These are phyloP conservation scores for Trichoderma koningiopsis DNA, from an alignment of 2,329 filamentous ascomycete genomes.

Conservation along the genomic window DNA sequence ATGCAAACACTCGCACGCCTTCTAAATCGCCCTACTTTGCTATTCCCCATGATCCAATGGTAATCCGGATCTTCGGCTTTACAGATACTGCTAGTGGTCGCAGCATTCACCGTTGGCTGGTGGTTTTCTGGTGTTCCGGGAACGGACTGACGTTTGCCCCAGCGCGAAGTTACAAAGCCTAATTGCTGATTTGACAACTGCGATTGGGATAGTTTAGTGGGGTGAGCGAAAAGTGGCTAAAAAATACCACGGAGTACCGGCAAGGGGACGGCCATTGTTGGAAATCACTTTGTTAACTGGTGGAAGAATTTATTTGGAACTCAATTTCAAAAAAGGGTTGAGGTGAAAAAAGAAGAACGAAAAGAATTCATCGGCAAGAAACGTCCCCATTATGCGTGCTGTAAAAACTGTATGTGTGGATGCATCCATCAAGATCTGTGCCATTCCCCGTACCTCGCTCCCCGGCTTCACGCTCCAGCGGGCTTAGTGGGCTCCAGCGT, in stretches of 20 bases:
- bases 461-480: constrained; percentile 4
- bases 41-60: neutral
- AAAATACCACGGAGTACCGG: neutral
- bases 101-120: neutral
- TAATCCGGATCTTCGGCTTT: constrained; percentile 16
- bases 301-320: neutral
- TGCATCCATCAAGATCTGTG: neutral
- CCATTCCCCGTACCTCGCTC: constrained; percentile 1
- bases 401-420: neutral
- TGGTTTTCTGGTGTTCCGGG: constrained; percentile 1
- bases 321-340: neutral
- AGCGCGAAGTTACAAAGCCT: constrained; percentile 15
- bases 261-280: neutral
- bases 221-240: constrained; percentile 8
- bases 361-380: neutral
- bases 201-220: constrained; percentile 24
- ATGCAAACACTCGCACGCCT: neutral
- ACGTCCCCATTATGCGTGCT: neutral
- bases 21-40: neutral
- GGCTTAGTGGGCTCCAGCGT: neutral
- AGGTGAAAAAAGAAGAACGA: neutral
- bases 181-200: constrained; percentile 18
- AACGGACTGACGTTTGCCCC: neutral
- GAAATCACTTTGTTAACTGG: neutral
- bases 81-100: neutral